These are phyloP conservation scores for Pseudevernia furfuracea DNA, from an alignment of 495 filamentous ascomycete genomes.

Conservation along the genomic window DNA sequence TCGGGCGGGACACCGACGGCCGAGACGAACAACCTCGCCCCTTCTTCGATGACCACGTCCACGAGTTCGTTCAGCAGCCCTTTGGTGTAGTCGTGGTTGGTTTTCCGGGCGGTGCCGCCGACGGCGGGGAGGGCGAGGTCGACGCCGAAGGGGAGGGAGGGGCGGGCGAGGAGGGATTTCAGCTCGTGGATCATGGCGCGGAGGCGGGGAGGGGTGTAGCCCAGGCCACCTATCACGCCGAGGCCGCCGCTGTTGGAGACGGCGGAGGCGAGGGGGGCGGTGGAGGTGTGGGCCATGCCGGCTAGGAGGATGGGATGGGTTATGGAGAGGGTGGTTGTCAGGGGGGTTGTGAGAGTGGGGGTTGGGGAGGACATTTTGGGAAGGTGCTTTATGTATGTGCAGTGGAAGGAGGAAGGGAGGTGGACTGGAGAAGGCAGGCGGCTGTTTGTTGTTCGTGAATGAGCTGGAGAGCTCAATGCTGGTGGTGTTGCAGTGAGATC, in stretches of 20 bases:
- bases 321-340: constrained; percentile 66
- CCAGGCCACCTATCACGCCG: constrained; percentile 75
- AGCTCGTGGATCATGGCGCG: constrained; percentile 74
- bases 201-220: constrained; percentile 75
- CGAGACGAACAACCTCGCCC: constrained; percentile 71
- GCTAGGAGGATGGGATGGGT: constrained; percentile 78
- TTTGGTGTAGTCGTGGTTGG: constrained; percentile 87
- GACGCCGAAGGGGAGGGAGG: constrained; percentile 71
- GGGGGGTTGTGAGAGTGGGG: constrained; percentile 67
- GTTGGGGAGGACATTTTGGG: constrained; percentile 42
- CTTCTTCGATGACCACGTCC: constrained; percentile 67
- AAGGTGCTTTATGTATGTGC: constrained; percentile 34
- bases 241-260: constrained; percentile 85
- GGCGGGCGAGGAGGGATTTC: constrained; percentile 56
- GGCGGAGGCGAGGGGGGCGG: constrained; percentile 70
- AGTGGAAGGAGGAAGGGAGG: not conserved
- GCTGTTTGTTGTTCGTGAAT: not conserved
- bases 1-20: constrained; percentile 76
- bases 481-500: not conserved
- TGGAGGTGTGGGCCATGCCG: constrained; percentile 79
- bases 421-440: not conserved
- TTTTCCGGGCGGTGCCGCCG: constrained; percentile 68
- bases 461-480: not conserved
- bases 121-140: constrained; percentile 83
- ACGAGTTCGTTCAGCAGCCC: constrained; percentile 77